These are phyloP conservation scores for Draba incana DNA, from an alignment of 345 rosid genomes.

Conservation along the genomic window DNA sequence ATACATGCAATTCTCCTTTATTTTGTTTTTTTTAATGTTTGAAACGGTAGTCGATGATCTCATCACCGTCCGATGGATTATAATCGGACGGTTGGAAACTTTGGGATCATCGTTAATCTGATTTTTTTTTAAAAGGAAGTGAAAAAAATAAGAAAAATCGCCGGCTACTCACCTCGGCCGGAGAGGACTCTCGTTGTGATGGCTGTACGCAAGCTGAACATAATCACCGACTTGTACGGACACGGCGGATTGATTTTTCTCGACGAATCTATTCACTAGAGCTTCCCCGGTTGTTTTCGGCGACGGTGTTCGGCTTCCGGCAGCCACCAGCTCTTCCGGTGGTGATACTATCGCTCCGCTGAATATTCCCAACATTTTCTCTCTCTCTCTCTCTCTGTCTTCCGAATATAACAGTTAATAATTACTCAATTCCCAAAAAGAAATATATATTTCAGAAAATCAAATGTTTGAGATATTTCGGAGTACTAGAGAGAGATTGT, in stretches of 20 bases:
- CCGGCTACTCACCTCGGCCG: conserved; percentile 67
- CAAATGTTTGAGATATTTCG: no score
- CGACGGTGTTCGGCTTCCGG: conserved; percentile 93
- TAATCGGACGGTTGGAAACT: conserved; percentile 1
- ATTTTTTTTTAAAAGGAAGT: neutral
- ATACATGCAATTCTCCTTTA: conserved; percentile 2
- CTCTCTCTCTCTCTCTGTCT: neutral
- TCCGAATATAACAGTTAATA: neutral
- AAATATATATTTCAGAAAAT: no score
- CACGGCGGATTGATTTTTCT: conserved; percentile 61
- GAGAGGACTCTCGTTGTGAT: conserved; percentile 66
- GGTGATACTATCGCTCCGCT: conserved; percentile 77
- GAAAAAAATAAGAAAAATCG: neutral
- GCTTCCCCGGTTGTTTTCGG: conserved; percentile 71
- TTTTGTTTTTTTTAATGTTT: neutral
- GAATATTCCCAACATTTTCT: conserved; percentile 84
- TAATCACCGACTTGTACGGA: conserved; percentile 71
- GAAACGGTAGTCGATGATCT: conserved; percentile 17
- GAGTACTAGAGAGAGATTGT: no score
- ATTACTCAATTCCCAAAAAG: neutral
- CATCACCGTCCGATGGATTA: conserved; percentile 29
- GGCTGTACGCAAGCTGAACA: conserved; percentile 76
- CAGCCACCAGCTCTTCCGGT: conserved; percentile 97
- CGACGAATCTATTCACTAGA: conserved; percentile 66
- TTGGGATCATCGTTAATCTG: conserved; percentile 5